phyloP scores from a whole-genome alignment of 129 eudicot species.

The Mikania micrantha region DNA sequence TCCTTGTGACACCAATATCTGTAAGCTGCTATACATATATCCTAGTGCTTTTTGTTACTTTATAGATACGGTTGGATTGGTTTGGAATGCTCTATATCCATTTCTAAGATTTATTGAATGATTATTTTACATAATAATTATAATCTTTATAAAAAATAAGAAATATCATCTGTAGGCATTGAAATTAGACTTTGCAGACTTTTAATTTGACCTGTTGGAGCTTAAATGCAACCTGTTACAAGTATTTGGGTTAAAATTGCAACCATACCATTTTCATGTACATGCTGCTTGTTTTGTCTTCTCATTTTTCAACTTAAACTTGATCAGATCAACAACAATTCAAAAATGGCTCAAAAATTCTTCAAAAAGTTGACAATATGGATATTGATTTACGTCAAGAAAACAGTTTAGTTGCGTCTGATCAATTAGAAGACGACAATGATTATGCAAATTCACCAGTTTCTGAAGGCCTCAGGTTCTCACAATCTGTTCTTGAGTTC shows the following conservation, averaged over 20 bases:
- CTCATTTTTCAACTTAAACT: neutral
- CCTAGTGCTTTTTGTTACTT: neutral
- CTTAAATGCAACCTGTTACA: neutral
- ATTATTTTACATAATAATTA: neutral
- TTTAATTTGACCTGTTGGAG: neutral
- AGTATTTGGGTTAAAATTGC: neutral
- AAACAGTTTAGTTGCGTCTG: slow-evolving; percentile 16
- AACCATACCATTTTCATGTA: neutral
- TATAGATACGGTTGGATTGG: neutral
- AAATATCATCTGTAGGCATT: neutral
- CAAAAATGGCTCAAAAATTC: neutral
- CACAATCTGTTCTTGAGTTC: slow-evolving; percentile 29
- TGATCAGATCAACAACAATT: neutral
- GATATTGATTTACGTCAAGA: slow-evolving; percentile 7
- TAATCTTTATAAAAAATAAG: neutral
- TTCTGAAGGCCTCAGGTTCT: slow-evolving; percentile 45
- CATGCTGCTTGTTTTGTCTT: neutral
- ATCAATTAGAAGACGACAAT: slow-evolving; percentile 25
- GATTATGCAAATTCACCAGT: neutral
- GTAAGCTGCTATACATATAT: slow-evolving; percentile 25
- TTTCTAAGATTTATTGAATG: neutral
- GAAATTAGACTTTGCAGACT: neutral
- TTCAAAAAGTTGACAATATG: slow-evolving; percentile 10
- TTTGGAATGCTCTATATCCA: neutral
- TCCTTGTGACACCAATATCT: slow-evolving; percentile 23